These are phyloP conservation scores for Lichenothelia convexa DNA, from an alignment of 495 filamentous ascomycete genomes.

Conservation along the genomic window DNA sequence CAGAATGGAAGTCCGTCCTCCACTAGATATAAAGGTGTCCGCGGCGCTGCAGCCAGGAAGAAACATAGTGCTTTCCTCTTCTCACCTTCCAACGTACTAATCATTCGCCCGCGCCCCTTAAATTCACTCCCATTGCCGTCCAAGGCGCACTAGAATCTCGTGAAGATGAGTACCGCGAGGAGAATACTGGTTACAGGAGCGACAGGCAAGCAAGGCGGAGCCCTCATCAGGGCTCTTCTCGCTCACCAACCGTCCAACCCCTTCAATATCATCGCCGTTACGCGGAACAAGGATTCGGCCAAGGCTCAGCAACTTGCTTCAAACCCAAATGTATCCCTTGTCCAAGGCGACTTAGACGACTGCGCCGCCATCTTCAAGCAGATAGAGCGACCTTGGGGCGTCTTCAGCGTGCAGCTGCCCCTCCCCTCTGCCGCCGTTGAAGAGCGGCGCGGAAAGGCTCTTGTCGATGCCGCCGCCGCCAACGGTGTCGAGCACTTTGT, in stretches of 20 bases:
- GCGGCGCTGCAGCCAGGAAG: no score
- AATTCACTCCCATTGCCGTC: no score
- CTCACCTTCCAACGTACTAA: no score
- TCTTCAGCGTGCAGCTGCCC: constrained; percentile 16
- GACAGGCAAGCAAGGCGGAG: constrained; percentile 25
- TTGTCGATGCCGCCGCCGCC: constrained; percentile 8
- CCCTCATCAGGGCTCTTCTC: constrained; percentile 19
- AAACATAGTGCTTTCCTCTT: no score
- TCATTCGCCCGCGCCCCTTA: no score
- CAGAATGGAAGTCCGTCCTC: no score
- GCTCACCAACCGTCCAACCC: constrained; percentile 2
- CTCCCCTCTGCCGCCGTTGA: constrained; percentile 3
- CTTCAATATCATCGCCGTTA: constrained; percentile 20
- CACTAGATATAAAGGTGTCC: no score
- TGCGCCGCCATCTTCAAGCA: constrained; percentile 11
- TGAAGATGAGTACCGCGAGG: constrained; percentile 1
- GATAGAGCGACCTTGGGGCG: constrained; percentile 19
- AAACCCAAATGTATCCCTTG: constrained; percentile 12
- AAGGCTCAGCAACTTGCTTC: constrained; percentile 10
- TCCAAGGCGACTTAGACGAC: constrained; percentile 21
- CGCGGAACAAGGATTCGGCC: constrained; percentile 12
- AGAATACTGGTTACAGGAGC: constrained; percentile 21
- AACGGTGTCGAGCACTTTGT: constrained; percentile 11
- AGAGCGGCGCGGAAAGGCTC: constrained; percentile 9
- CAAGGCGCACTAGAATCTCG: no score